These are phyloP conservation scores for Sporothrix schenckii DNA, from an alignment of 2,329 filamentous ascomycete genomes.

Conservation along the genomic window DNA sequence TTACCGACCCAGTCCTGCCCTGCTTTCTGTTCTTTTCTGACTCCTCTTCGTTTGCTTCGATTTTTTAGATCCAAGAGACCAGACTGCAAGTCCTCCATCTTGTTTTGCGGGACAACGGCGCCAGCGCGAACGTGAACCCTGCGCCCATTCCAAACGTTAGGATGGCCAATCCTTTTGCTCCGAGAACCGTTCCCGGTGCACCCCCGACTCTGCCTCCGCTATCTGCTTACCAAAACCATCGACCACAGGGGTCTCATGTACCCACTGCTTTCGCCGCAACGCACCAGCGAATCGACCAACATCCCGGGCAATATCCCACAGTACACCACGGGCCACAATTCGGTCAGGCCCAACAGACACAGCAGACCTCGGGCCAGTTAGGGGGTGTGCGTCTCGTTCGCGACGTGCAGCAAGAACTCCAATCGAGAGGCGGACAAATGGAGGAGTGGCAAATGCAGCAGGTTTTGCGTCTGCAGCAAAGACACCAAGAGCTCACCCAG, in stretches of 20 bases:
- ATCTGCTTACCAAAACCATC: not conserved
- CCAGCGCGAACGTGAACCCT: not conserved
- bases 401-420: not conserved
- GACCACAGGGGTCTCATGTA: not conserved
- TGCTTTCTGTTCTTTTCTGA: not conserved
- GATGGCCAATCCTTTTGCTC: not conserved
- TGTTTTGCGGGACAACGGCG: conserved; percentile 24
- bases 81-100: conserved; percentile 27
- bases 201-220: not conserved
- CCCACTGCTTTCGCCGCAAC: not conserved
- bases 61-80: conserved; percentile 17
- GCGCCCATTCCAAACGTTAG: not conserved
- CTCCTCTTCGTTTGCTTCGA: not conserved
- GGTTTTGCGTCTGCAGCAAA: not conserved
- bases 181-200: not conserved
- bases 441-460: not conserved
- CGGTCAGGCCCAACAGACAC: not conserved
- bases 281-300: not conserved
- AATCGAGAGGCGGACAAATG: not conserved
- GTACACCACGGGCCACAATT: not conserved
- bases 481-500: not conserved
- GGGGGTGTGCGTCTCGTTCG: not conserved
- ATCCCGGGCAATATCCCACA: not conserved
- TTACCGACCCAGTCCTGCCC: not conserved
- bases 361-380: not conserved